phyloP scores from a whole-genome alignment of 805 yeast genomes.

The Zygosaccharomyces kombuchaensis region DNA sequence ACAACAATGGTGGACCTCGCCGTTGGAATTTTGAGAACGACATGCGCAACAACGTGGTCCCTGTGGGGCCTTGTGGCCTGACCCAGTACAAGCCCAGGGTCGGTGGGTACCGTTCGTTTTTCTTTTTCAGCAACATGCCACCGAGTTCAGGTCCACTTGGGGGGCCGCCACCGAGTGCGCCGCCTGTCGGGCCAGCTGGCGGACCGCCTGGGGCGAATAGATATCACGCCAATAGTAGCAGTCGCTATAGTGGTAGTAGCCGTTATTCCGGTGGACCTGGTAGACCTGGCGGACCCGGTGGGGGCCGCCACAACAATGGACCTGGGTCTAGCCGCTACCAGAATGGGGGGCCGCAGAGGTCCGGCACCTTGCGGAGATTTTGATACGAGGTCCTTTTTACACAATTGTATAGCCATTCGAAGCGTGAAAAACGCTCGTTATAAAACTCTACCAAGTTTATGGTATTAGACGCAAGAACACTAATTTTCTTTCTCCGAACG shows the following conservation, averaged over 20 bases:
- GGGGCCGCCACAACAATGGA: not conserved
- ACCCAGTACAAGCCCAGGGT: constrained; percentile 44
- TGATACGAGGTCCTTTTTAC: not conserved
- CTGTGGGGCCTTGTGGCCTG: constrained; percentile 47
- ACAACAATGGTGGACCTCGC: constrained; percentile 34
- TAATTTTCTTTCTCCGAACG: too few species aligned
- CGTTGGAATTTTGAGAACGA: constrained; percentile 33
- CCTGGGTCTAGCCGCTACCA: constrained; percentile 4
- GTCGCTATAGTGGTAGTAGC: constrained; percentile 9
- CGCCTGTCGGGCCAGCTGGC: not conserved
- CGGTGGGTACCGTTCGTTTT: constrained; percentile 49
- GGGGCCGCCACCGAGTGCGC: not conserved
- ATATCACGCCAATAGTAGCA: constrained; percentile 6
- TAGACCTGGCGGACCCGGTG: not conserved
- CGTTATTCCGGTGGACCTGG: not conserved
- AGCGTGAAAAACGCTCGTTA: too few species aligned
- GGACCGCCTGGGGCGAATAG: not conserved
- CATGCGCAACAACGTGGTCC: constrained; percentile 39
- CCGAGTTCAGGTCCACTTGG: not conserved
- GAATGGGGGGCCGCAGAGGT: constrained; percentile 5
- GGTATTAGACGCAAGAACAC: too few species aligned
- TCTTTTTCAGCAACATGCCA: constrained; percentile 31
- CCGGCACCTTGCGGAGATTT: constrained; percentile 4
- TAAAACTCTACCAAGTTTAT: not conserved
- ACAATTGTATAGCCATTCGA: too few species aligned